Evolutionary conservation across 208 protist genomes (phyloP).

Genomic region (Vickermania spadyakhi): DNA sequence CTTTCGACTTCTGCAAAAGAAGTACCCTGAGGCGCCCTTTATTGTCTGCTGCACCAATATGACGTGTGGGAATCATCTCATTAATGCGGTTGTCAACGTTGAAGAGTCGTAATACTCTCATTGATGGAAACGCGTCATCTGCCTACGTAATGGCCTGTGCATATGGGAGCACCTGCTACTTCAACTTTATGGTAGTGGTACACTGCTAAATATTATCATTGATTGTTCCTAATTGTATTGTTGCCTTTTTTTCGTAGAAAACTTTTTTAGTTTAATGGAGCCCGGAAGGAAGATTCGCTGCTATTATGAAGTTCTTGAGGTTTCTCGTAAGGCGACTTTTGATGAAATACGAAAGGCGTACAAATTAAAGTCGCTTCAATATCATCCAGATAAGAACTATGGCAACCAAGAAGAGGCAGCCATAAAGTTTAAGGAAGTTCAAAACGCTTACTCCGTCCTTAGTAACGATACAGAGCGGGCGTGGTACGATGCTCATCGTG

Average conservation of each 20-base stretch:
- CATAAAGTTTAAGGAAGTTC: constrained; percentile 76
- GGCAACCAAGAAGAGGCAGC: constrained; percentile 67
- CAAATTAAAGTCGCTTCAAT: constrained; percentile 75
- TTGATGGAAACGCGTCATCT: no score
- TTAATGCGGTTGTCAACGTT: no score
- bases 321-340: constrained; percentile 61
- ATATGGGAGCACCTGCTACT: no score
- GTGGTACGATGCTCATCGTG: constrained; percentile 88
- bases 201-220: no score
- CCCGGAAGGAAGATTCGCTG: constrained; percentile 35
- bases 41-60: constrained; percentile 55
- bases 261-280: no score
- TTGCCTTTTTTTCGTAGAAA: no score
- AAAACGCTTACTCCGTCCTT: constrained; percentile 86
- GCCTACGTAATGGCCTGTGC: no score
- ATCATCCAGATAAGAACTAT: constrained; percentile 89
- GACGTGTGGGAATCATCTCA: not conserved
- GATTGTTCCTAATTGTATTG: no score
- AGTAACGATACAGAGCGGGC: constrained; percentile 76
- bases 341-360: constrained; percentile 83
- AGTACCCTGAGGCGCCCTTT: constrained; percentile 25
- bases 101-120: no score
- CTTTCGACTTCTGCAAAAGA: constrained; percentile 74
- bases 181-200: no score
- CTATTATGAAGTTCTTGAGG: constrained; percentile 83